phyloP scores from a whole-genome alignment of 805 yeast species.

The Candida adriatica region DNA sequence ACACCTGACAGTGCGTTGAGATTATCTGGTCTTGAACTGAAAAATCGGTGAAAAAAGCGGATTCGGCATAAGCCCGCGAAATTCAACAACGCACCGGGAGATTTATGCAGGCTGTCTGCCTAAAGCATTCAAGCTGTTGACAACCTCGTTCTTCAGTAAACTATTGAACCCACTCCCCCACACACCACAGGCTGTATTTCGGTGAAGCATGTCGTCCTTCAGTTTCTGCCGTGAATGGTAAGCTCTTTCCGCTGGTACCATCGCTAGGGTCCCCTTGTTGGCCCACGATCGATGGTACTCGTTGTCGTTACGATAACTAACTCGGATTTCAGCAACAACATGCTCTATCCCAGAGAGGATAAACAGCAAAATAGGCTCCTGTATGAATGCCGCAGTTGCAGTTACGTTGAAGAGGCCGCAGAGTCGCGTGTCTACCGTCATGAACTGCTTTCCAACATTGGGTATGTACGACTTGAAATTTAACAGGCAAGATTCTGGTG shows the following conservation, averaged over 20 bases:
- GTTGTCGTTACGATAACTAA: too few species aligned
- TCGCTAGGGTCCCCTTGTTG: too few species aligned
- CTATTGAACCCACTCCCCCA: too few species aligned
- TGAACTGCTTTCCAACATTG: conserved; percentile 86
- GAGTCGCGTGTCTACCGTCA: conserved; percentile 85
- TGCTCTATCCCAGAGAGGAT: conserved; percentile 97
- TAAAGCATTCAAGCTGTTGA: too few species aligned
- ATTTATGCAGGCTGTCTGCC: too few species aligned
- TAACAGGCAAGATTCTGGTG: background rate
- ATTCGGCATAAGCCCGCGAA: conserved; percentile 6
- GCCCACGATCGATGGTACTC: too few species aligned
- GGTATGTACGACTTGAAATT: conserved; percentile 20
- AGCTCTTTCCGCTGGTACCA: too few species aligned
- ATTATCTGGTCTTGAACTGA: conserved; percentile 1
- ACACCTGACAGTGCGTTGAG: too few species aligned
- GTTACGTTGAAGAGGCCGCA: conserved; percentile 87
- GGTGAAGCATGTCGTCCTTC: conserved; percentile 92
- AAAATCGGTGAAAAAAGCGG: conserved; percentile 9
- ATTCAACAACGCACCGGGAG: conserved; percentile 4
- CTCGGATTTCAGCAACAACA: conserved; percentile 76
- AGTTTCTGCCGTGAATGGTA: conserved; percentile 87
- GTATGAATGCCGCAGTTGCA: conserved; percentile 92
- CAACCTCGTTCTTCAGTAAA: too few species aligned
- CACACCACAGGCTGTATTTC: too few species aligned
- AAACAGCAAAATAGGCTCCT: conserved; percentile 61